Percentiles rank a stretch among this genome's conserved stretches.
Conservation (phyloP, 1,284 basidiomycete genomes). For the Ceratorhiza oryzae-sativae region DNA sequence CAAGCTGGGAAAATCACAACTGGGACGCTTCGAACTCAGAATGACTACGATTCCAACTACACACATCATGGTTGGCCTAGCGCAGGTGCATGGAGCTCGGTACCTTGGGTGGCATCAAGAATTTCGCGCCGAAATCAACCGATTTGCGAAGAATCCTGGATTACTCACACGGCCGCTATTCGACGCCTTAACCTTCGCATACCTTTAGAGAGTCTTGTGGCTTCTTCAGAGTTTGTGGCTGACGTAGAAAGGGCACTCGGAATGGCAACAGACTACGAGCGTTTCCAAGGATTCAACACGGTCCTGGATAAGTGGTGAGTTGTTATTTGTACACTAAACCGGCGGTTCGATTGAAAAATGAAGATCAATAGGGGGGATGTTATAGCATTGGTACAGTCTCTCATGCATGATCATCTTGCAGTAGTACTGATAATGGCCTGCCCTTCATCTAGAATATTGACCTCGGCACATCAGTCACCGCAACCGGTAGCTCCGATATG, state of each 20-base stretch:
- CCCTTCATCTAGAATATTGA: not conserved
- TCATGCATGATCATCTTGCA: not conserved
- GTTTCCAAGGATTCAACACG: constrained; percentile 4
- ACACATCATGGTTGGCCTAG: constrained; percentile 20
- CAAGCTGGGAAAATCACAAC: not conserved
- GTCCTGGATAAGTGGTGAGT: constrained; percentile 12
- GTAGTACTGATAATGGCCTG: not conserved
- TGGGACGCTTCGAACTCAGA: not conserved
- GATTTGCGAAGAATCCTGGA: not conserved
- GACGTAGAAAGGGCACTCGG: not conserved
- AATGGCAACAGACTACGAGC: not conserved
- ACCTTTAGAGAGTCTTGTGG: not conserved
- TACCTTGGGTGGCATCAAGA: constrained; percentile 6
- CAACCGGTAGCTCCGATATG: not conserved
- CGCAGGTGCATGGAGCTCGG: not conserved
- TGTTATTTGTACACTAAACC: not conserved
- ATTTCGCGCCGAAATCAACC: not conserved
- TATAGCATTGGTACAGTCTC: constrained; percentile 6
- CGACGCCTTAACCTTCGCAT: not conserved
- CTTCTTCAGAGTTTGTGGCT: not conserved
- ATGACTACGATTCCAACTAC: not conserved
- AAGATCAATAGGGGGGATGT: constrained; percentile 19
- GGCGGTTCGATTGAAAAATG: not conserved
- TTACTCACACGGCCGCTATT: not conserved
- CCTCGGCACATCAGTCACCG: constrained; percentile 4